Evolutionary conservation across 371 early-diverging fungal species (phyloP), one percentile per base, ranked within the genome.

Genomic region (Rhizopus arrhizus): DNA sequence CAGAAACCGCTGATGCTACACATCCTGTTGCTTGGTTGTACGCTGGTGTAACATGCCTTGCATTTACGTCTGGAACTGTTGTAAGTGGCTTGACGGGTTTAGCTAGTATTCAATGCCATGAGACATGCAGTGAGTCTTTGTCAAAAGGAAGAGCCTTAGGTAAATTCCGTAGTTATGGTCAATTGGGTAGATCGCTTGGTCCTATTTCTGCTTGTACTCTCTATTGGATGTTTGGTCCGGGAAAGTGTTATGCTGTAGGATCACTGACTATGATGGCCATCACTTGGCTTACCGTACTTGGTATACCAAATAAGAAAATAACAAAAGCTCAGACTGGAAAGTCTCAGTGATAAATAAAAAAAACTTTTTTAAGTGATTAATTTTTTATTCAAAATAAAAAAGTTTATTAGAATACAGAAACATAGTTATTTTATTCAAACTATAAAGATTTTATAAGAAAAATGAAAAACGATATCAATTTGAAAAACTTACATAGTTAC

Each of bases 1-100:
- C 90, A 2, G 15, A 71, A 2, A 73, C 85, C 40, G 86, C 83
- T 5, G 48, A 53, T 9, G 29, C 50, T 0, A n/a, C 40, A 3
- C 45, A 59, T 4, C 49, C 70, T 9, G 11, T 34, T 3, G 13
- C 29, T 29, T 74, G 64, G 68, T 54, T 67, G 5, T 81, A 71
- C 41, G 46, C 58, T 29, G 91, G 90, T 13, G 91, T 91, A 0
- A 75, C 86, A n/a, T 90, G 88, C 32, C 70, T 97, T 62, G 92
- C 95, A 0, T 83, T 95, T 55, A 93, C 98, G 0, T 90, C 91
- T 29, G 97, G 95, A 13, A 97, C 97, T 0, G 98, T 97, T 0
- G 95, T 95, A 35, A 95, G 90, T 62, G 89, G 91, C 48, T 75
- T 98, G 59, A 96, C 94, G 7, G 83, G 90, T 34, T 66, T 96